Evolutionary conservation across 2,329 filamentous ascomycete species (phyloP).

Genomic region (Botrytis paeoniae): DNA sequence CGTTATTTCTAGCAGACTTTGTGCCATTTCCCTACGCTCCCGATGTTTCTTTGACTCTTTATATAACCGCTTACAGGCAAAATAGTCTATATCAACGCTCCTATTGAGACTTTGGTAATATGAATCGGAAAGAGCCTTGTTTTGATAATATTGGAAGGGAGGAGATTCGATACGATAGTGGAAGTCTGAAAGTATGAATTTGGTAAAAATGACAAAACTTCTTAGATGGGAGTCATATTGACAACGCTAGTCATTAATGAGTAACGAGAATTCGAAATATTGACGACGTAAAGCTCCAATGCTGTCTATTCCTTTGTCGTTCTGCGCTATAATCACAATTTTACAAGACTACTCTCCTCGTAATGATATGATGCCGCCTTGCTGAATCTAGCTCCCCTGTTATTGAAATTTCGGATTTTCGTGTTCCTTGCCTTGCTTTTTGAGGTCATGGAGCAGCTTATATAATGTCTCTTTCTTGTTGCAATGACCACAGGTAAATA

Average conservation of each 20-base stretch:
- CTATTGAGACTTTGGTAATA: neutral
- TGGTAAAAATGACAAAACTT: neutral
- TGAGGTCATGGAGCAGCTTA: neutral
- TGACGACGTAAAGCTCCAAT: neutral
- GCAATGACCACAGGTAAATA: neutral
- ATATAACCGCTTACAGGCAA: neutral
- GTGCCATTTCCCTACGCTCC: neutral
- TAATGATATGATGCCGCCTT: neutral
- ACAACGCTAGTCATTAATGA: neutral
- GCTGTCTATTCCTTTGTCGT: neutral
- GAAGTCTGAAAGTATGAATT: neutral
- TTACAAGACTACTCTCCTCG: neutral
- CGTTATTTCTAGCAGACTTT: neutral
- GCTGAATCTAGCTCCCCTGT: neutral
- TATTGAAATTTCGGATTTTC: no score
- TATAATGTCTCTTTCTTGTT: neutral
- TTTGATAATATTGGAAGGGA: neutral
- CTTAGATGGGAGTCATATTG: neutral
- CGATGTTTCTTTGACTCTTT: neutral
- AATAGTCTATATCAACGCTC: neutral
- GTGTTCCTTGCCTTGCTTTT: no score
- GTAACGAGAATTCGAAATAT: neutral
- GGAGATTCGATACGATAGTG: neutral
- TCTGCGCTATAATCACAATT: neutral
- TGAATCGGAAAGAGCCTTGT: neutral